phyloP scores from a whole-genome alignment of 257 asterid species.

The Solanum chmielewskii region DNA sequence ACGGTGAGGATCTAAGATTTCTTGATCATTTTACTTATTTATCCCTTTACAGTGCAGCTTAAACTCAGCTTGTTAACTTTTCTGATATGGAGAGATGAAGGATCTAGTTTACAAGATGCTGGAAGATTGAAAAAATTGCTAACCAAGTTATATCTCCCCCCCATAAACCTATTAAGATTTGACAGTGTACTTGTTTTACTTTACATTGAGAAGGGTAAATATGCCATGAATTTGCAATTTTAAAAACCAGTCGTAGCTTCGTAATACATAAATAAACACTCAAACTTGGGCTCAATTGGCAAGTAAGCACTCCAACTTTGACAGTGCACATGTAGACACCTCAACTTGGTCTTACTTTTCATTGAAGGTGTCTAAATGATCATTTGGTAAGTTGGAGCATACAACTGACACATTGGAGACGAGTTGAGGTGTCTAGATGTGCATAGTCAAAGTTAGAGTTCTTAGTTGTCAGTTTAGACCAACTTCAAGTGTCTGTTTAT shows the following conservation, averaged over 20 bases:
- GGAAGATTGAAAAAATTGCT: neutral
- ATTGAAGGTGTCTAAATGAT: neutral
- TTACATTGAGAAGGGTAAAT: neutral
- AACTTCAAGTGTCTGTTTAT: neutral
- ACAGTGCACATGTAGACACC: neutral
- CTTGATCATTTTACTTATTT: neutral
- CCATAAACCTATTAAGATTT: neutral
- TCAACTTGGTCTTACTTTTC: neutral
- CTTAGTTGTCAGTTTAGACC: neutral
- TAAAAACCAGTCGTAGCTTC: neutral
- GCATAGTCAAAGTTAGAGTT: neutral
- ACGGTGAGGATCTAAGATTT: slow-evolving; percentile 13
- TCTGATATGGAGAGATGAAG: neutral
- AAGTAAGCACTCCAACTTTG: neutral
- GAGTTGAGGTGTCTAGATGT: neutral
- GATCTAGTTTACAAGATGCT: neutral
- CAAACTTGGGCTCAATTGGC: neutral
- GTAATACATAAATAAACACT: neutral
- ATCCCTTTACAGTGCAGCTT: neutral
- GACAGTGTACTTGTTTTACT: neutral
- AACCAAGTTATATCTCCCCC: neutral
- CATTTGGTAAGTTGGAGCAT: neutral
- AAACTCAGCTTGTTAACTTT: neutral
- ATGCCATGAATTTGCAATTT: neutral
- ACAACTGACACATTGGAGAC: neutral